Base-by-base conservation (phyloP, 192 early-diverging fungal species). In the Podila epigama region DNA sequence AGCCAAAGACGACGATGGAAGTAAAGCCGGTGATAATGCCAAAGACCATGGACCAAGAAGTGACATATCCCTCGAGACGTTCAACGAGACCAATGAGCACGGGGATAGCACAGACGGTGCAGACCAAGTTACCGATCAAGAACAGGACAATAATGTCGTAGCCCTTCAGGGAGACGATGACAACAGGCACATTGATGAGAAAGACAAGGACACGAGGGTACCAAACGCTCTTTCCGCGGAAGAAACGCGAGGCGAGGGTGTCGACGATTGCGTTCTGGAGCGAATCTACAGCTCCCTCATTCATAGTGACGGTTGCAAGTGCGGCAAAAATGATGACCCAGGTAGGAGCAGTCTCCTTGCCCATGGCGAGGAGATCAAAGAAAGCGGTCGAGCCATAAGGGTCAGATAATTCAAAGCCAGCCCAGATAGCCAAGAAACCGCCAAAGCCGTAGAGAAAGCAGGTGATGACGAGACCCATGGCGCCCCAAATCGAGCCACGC, bases 211-310 rank as follows among this genome's bases (percentile, higher is more conserved):
- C 54, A 52, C 79, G 79, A 37, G 70, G 65, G 34, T 71, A 68
- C 79, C 79, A 80, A 16, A 80, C 79, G 20, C 42, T 63, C 65
- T 71, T 70, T 68, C 69, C 68, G 42, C 79, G 79, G 60, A 80
- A 80, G 61, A 80, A 80, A 20, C 68, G 69, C 35, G 90, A 89
- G 32, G 85, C 86, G 20, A 91, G 56, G 31, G 90, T 91, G 13
- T 86, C 84, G 56, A 87, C 86, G 79, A 92, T 81, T 31, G 85
- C 91, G n/a, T 85, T 86, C 68, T 92, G 91, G 64, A 89, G 78
- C 13, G 89, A 91, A 62, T 92, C 91, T 12, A 89, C 86, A 34
- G 82, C 70, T 31, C 88, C 89, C 68, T 89, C 89, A 66, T 87
- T 87, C 62, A 92, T 84, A 16, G 89, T 83, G 0, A 87, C 89